Percentiles rank a stretch among this genome's conserved stretches.
Conservation (phyloP, 371 early-diverging fungal species). For the Basidiobolus meristosporus region DNA sequence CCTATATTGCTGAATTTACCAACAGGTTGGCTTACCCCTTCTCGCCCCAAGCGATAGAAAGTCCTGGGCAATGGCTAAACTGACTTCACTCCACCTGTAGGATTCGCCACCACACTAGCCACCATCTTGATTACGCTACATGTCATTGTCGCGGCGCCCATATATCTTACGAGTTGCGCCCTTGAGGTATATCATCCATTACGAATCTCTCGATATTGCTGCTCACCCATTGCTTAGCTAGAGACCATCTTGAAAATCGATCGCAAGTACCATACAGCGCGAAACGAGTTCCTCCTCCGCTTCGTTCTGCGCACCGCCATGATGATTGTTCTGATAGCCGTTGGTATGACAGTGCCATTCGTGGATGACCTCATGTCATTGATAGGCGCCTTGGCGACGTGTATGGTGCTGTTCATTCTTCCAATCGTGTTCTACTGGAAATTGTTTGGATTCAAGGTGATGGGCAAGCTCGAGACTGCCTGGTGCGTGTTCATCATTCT, state of each 20-base stretch:
- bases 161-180: constrained; percentile 51
- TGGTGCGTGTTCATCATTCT: constrained; percentile 32
- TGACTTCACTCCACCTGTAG: too few species aligned
- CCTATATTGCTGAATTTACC: constrained; percentile 63
- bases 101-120: constrained; percentile 33
- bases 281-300: constrained; percentile 28
- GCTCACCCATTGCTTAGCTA: too few species aligned
- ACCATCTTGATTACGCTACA: constrained; percentile 61
- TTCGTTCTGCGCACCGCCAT: constrained; percentile 30
- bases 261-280: too few species aligned
- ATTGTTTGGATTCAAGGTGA: constrained; percentile 40
- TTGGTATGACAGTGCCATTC: constrained; percentile 53
- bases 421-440: constrained; percentile 60
- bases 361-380: constrained; percentile 69
- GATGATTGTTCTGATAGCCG: constrained; percentile 16
- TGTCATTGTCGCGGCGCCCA: constrained; percentile 61
- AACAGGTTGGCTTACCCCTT: too few species aligned
- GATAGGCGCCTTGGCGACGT: constrained; percentile 60
- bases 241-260: too few species aligned
- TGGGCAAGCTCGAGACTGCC: constrained; percentile 27
- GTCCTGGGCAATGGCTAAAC: too few species aligned
- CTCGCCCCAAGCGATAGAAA: too few species aligned
- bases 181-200: too few species aligned
- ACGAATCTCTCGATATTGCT: too few species aligned
- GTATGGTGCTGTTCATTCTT: constrained; percentile 61